Evolutionary conservation across 2,329 filamentous ascomycete genomes (phyloP).

Genomic region (Tolypocladium tundrense): DNA sequence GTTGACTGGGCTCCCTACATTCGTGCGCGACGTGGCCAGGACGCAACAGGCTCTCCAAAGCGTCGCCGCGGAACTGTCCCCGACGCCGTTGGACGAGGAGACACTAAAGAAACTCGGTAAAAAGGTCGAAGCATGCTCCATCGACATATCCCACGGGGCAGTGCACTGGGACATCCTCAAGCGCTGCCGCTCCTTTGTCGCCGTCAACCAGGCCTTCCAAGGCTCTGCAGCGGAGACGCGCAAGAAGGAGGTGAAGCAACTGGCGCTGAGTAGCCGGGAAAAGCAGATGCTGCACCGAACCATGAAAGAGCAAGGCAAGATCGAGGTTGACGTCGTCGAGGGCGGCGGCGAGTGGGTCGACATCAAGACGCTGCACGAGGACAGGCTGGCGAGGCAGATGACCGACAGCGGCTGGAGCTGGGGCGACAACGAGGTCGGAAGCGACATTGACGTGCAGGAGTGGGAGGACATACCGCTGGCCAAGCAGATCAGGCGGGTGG

Average conservation of each 20-base stretch:
- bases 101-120: conserved; percentile 6
- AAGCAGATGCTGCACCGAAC: conserved; percentile 18
- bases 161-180: conserved; percentile 23
- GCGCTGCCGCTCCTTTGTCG: conserved; percentile 18
- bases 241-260: conserved; percentile 11
- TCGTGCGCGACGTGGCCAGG: conserved; percentile 10
- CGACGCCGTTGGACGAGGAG: conserved; percentile 2
- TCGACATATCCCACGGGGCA: conserved; percentile 10
- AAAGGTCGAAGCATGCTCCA: conserved; percentile 14
- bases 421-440: conserved; percentile 22
- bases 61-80: conserved; percentile 5
- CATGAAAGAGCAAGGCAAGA: conserved; percentile 21
- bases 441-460: conserved; percentile 20
- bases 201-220: conserved; percentile 21
- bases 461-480: conserved; percentile 23
- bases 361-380: conserved; percentile 17
- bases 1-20: conserved; percentile 12
- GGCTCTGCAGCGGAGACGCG: conserved; percentile 17
- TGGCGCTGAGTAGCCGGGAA: conserved; percentile 12
- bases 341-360: conserved; percentile 24
- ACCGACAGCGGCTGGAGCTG: conserved; percentile 30
- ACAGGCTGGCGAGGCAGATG: conserved; percentile 28
- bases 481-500: conserved; percentile 20
- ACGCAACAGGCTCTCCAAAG: conserved; percentile 7
- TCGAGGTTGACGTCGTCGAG: conserved; percentile 25